These are phyloP conservation scores for Ceratocystis papillata DNA, from an alignment of 2,329 filamentous ascomycete species.

Conservation along the genomic window DNA sequence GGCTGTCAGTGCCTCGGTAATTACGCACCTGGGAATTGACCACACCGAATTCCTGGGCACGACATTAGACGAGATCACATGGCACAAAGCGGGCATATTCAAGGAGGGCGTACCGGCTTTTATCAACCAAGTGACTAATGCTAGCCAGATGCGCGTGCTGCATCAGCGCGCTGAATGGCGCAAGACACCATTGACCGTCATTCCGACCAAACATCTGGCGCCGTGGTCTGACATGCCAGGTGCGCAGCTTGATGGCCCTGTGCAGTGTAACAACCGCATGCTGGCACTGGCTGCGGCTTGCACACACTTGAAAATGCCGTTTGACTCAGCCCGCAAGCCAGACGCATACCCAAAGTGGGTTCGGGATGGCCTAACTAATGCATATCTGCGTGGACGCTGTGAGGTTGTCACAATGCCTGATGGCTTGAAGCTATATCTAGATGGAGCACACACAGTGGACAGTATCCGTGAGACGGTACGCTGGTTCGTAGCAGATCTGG, in stretches of 20 bases:
- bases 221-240: slow-evolving; percentile 35
- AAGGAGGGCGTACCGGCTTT: slow-evolving; percentile 46
- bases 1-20: slow-evolving; percentile 57
- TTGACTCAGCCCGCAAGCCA: slow-evolving; percentile 12
- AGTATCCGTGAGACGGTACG: slow-evolving; percentile 64
- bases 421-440: slow-evolving; percentile 62
- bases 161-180: slow-evolving; percentile 49
- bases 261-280: slow-evolving; percentile 50
- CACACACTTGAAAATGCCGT: slow-evolving; percentile 41
- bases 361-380: slow-evolving; percentile 51
- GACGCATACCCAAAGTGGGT: slow-evolving; percentile 37
- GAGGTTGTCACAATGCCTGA: slow-evolving; percentile 47
- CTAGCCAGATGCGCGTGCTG: slow-evolving; percentile 41
- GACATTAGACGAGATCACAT: slow-evolving; percentile 70
- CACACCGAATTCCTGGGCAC: slow-evolving; percentile 70
- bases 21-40: slow-evolving; percentile 76
- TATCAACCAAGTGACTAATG: slow-evolving; percentile 29
- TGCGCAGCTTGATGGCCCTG: slow-evolving; percentile 39
- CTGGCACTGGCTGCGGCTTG: slow-evolving; percentile 46
- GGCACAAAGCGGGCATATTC: slow-evolving; percentile 86
- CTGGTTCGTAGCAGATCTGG: slow-evolving; percentile 58
- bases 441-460: slow-evolving; percentile 80
- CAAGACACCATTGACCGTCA: slow-evolving; percentile 36
- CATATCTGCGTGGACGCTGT: slow-evolving; percentile 64
- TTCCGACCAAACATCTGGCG: slow-evolving; percentile 34